These are phyloP conservation scores for Macrotyloma uniflorum DNA, from an alignment of 306 rosid genomes.

Conservation along the genomic window DNA sequence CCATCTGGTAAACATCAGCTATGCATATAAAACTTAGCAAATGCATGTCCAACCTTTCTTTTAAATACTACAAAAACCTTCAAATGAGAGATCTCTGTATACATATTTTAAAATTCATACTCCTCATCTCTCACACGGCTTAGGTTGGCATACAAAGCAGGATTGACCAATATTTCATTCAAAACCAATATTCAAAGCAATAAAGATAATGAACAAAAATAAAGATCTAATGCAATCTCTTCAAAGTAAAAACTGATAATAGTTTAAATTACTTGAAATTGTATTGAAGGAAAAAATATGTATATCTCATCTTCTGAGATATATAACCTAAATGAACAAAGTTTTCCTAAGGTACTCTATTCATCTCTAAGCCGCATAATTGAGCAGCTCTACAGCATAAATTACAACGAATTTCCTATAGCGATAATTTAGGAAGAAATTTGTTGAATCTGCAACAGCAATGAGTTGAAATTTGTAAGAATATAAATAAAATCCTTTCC, in stretches of 20 bases:
- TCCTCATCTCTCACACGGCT: slow-evolving; percentile 24
- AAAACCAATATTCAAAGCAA: slow-evolving; percentile 17
- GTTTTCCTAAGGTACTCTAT: slow-evolving; percentile 40
- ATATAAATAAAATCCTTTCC: slow-evolving; percentile 39
- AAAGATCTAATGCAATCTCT: slow-evolving; percentile 23
- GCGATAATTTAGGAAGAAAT: slow-evolving; percentile 9
- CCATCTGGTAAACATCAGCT: background rate
- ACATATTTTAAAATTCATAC: slow-evolving; percentile 25
- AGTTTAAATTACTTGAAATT: slow-evolving; percentile 38
- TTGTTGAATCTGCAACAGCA: slow-evolving; percentile 47
- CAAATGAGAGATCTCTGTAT: background rate
- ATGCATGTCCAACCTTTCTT: background rate
- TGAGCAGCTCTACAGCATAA: slow-evolving; percentile 49
- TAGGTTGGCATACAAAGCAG: slow-evolving; percentile 8
- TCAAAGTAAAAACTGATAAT: slow-evolving; percentile 38
- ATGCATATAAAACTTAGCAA: slow-evolving; percentile 11
- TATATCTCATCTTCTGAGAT: slow-evolving; percentile 35
- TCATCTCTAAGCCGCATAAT: slow-evolving; percentile 47
- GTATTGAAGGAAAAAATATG: slow-evolving; percentile 24
- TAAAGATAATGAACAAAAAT: slow-evolving; percentile 20
- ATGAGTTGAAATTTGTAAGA: slow-evolving; percentile 39
- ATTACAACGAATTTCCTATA: slow-evolving; percentile 48
- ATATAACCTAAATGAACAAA: slow-evolving; percentile 34
- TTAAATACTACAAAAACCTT: slow-evolving; percentile 13
- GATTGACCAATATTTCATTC: slow-evolving; percentile 34